phyloP scores from a whole-genome alignment of 2,329 filamentous ascomycete genomes.

The Chrysoporthe deuterocubensis region DNA sequence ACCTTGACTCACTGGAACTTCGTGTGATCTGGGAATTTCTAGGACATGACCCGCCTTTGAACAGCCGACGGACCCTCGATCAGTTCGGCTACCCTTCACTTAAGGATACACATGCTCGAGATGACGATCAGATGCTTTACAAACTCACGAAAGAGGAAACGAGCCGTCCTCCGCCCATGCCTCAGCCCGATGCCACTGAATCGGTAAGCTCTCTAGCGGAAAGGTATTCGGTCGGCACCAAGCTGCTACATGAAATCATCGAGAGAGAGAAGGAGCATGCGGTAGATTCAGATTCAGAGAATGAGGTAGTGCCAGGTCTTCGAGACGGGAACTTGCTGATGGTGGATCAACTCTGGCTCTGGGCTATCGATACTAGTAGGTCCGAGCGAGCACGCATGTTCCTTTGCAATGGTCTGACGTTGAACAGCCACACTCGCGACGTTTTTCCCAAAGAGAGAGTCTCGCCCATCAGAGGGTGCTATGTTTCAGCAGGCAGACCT shows the following conservation, averaged over 20 bases:
- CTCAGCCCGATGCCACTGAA: neutral
- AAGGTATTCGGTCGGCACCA: conserved; percentile 28
- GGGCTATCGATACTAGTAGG: conserved; percentile 59
- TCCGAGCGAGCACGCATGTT: neutral
- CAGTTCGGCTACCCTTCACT: conserved; percentile 68
- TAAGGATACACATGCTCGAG: conserved; percentile 61
- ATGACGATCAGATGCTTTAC: conserved; percentile 71
- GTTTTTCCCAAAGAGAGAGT: conserved; percentile 60
- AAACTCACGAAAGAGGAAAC: conserved; percentile 60
- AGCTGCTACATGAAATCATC: conserved; percentile 23
- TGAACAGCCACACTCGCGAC: conserved; percentile 53
- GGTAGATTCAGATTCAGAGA: conserved; percentile 30
- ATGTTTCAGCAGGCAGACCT: conserved; percentile 65
- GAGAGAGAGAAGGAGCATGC: conserved; percentile 24
- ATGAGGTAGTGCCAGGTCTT: conserved; percentile 33
- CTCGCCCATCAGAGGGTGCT: conserved; percentile 57
- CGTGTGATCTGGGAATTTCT: conserved; percentile 68
- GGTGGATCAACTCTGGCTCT: conserved; percentile 69
- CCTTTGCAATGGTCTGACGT: neutral
- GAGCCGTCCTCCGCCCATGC: conserved; percentile 30
- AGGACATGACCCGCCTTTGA: conserved; percentile 63
- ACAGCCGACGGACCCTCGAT: conserved; percentile 64
- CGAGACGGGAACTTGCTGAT: conserved; percentile 64
- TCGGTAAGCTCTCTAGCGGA: conserved; percentile 7
- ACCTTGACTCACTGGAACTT: conserved; percentile 59